Percentiles rank a stretch among this genome's conserved stretches.
Conservation (phyloP, 1,139 yeast species). For the Groenewaldozyma auringiensis region DNA sequence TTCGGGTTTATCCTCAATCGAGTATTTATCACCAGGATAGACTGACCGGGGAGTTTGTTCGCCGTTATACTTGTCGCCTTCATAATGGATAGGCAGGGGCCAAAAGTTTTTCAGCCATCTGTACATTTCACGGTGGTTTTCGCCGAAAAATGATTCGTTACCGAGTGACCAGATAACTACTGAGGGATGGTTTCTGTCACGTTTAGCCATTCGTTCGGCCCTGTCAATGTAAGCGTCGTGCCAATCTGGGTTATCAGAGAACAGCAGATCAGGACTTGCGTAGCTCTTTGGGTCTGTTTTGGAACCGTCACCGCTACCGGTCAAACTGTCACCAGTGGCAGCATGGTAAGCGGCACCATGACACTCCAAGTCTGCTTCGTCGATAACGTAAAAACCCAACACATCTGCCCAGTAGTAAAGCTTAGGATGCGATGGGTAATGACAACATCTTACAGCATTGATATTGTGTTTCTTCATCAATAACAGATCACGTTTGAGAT, state of each 20-base stretch:
- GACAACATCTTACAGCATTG: conserved; percentile 33
- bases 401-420: conserved; percentile 21
- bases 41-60: conserved; percentile 10
- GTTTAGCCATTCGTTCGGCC: conserved; percentile 25
- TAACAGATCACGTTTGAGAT: conserved; percentile 26
- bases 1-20: conserved; percentile 9
- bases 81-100: conserved; percentile 32
- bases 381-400: conserved; percentile 32
- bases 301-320: conserved; percentile 2
- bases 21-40: conserved; percentile 8
- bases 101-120: conserved; percentile 23
- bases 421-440: conserved; percentile 29
- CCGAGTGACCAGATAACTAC: conserved; percentile 35
- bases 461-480: conserved; percentile 33
- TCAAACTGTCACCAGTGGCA: conserved; percentile 4
- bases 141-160: conserved; percentile 32
- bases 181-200: conserved; percentile 33
- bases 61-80: conserved; percentile 17
- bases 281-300: conserved; percentile 12
- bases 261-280: conserved; percentile 15
- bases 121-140: conserved; percentile 30
- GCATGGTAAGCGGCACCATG: conserved; percentile 27
- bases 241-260: conserved; percentile 30
- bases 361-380: conserved; percentile 34
- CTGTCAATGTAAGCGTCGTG: conserved; percentile 31